Percentiles rank a stretch among this genome's conserved stretches.
These are phyloP conservation scores for Emydomyces testavorans DNA, from an alignment of 2,329 filamentous ascomycete species.

Conservation along the genomic window DNA sequence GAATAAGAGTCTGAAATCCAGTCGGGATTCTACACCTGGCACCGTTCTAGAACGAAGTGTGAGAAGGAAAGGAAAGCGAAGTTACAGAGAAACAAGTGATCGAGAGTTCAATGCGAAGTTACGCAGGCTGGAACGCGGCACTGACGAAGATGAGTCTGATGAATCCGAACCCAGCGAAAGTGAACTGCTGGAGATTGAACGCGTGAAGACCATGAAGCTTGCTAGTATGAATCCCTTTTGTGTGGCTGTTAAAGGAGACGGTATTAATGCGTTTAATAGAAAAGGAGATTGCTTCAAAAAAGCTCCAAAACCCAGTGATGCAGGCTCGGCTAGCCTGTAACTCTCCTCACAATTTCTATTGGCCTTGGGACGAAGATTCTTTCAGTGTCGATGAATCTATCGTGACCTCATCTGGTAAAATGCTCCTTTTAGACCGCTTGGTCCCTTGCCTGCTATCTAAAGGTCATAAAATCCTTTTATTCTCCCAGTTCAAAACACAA, in stretches of 20 bases:
- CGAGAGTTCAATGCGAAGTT: slow-evolving; percentile 68
- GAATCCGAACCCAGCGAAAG: slow-evolving; percentile 33
- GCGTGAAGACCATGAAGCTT: slow-evolving; percentile 57
- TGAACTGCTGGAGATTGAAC: slow-evolving; percentile 51
- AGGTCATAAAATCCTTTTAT: slow-evolving; percentile 85
- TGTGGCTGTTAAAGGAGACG: neutral
- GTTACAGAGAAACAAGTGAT: slow-evolving; percentile 62
- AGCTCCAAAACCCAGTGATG: slow-evolving; percentile 83
- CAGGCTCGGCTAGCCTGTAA: slow-evolving; percentile 89
- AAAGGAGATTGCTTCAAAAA: slow-evolving; percentile 79
- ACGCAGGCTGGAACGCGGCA: slow-evolving; percentile 33
- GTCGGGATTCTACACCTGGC: slow-evolving; percentile 60
- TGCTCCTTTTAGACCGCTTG: slow-evolving; percentile 82
- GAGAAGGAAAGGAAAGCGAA: slow-evolving; percentile 44
- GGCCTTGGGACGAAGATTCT: slow-evolving; percentile 60
- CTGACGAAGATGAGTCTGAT: slow-evolving; percentile 50
- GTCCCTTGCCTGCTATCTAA: slow-evolving; percentile 61
- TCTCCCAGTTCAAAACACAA: slow-evolving; percentile 92
- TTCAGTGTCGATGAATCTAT: slow-evolving; percentile 60
- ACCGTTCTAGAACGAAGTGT: slow-evolving; percentile 41
- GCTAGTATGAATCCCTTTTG: slow-evolving; percentile 49
- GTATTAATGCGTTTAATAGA: slow-evolving; percentile 40
- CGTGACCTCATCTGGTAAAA: slow-evolving; percentile 82
- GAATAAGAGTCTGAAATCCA: slow-evolving; percentile 65
- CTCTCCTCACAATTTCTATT: slow-evolving; percentile 92